phyloP scores from a whole-genome alignment of 345 rosid species.

The Isatis tinctoria region DNA sequence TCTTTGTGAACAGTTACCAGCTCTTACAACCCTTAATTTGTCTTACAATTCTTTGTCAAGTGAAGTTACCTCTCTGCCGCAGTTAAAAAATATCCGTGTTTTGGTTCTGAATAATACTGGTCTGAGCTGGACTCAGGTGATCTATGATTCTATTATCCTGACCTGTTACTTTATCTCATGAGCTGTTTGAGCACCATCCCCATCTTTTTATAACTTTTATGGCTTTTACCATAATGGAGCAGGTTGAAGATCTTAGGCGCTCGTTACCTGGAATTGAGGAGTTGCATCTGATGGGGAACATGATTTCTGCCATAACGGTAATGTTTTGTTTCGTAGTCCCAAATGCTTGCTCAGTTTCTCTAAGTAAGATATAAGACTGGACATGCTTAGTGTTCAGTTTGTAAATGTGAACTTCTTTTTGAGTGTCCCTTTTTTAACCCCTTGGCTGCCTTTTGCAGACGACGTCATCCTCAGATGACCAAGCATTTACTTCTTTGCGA shows the following conservation, averaged over 20 bases:
- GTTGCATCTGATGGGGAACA: slow-evolving; percentile 88
- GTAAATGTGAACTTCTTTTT: not conserved
- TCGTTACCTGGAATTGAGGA: slow-evolving; percentile 77
- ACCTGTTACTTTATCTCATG: not conserved
- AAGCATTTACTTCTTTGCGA: slow-evolving; percentile 62
- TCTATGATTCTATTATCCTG: not conserved
- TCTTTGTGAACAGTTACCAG: slow-evolving; percentile 67
- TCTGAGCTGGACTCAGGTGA: slow-evolving; percentile 73
- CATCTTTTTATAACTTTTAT: not conserved
- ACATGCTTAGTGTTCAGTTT: not conserved
- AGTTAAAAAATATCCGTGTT: slow-evolving; percentile 51
- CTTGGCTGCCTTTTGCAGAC: slow-evolving; percentile 36
- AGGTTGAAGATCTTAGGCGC: slow-evolving; percentile 68
- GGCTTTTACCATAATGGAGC: slow-evolving; percentile 13
- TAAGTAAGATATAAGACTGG: not conserved
- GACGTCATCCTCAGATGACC: slow-evolving; percentile 39
- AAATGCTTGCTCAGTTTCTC: slow-evolving; percentile 4
- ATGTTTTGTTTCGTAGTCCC: not conserved
- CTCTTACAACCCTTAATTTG: slow-evolving; percentile 60
- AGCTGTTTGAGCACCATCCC: not conserved
- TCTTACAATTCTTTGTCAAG: slow-evolving; percentile 60
- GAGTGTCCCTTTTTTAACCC: not conserved
- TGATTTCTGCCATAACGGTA: slow-evolving; percentile 55
- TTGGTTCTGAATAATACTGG: slow-evolving; percentile 74
- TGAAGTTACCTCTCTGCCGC: slow-evolving; percentile 42